Evolutionary conservation across 2,329 filamentous ascomycete species (phyloP), one percentile per base, ranked within the genome.

Genomic region (Ilyonectria sp.): DNA sequence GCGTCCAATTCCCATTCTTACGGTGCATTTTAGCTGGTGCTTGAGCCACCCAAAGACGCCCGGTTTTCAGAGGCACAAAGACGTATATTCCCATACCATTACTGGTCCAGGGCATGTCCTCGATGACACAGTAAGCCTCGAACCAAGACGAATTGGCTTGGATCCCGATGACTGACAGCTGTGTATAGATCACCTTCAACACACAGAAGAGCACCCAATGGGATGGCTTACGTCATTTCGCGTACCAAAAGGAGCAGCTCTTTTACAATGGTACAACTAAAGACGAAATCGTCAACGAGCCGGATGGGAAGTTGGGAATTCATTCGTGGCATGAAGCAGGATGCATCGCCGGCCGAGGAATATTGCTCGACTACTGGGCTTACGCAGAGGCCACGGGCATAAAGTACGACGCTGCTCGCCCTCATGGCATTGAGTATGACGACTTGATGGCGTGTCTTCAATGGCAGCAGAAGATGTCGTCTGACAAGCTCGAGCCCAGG

Each of bases 211-310:
- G 63, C 35, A 66, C 58, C 1, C 63, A 66, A 21, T 66, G 58
- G 63, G 63, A 66, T 21, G 58, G 63, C 15, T 15, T 66, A 8
- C 58, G 58, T 8, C 63, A 66, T 11, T 66, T 66, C n/a, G 63
- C 58, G 13, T 66, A 62, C 19, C 63, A 66, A 47, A 66, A 62
- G 10, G 63, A 66, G 21, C 52, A 57, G 10, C 57, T 62, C 19
- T 66, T 66, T 29, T 66, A 66, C n/a, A 66, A 66, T 13, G 63
- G 58, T 6, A 56, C 44, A 6, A 65, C 57, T 7, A 46, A 52
- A 29, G 50, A 65, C 3, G 63, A 61, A 3, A 65, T 65, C 33
- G 23, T 61, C 6, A 17, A 40, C 2, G 15, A 37, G 6, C 29
- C 21, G 5, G 57, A 55, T 4, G 63, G 63, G 9, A 61, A 52